Evolutionary conservation across 257 asterid species (phyloP).

Genomic region (Coffea eugenioides): DNA sequence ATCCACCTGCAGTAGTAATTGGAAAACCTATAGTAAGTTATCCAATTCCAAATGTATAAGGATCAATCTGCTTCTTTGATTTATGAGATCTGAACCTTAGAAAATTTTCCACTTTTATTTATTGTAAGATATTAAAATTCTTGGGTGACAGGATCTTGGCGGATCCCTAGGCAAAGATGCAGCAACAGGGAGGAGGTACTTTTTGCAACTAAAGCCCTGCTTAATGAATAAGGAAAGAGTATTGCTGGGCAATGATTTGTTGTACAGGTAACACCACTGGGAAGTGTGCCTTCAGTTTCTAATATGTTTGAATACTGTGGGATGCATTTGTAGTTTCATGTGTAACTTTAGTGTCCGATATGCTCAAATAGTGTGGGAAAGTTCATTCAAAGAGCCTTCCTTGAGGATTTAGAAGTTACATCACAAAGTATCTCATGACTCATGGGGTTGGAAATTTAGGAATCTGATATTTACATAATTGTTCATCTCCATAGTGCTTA

Average conservation of each 20-base stretch:
- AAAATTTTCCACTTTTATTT: not conserved
- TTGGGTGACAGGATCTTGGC: constrained; percentile 48
- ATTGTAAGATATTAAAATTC: not conserved
- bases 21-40: constrained; percentile 58
- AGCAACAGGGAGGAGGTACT: constrained; percentile 71
- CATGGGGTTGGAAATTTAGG: no score
- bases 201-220: constrained; percentile 56
- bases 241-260: constrained; percentile 54
- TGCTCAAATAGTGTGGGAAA: no score
- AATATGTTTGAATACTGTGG: no score
- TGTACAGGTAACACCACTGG: constrained; percentile 35
- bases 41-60: not conserved
- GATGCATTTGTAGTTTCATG: no score
- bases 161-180: constrained; percentile 78
- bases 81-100: not conserved
- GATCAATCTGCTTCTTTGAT: not conserved
- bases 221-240: constrained; percentile 51
- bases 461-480: no score
- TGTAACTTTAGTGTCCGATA: no score
- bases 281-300: no score
- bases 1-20: constrained; percentile 67
- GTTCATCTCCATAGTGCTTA: no score
- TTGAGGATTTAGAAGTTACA: no score
- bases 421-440: no score
- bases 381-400: no score